Evolutionary conservation across 2,329 filamentous ascomycete species (phyloP).

Genomic region (Alternaria tenuissima): DNA sequence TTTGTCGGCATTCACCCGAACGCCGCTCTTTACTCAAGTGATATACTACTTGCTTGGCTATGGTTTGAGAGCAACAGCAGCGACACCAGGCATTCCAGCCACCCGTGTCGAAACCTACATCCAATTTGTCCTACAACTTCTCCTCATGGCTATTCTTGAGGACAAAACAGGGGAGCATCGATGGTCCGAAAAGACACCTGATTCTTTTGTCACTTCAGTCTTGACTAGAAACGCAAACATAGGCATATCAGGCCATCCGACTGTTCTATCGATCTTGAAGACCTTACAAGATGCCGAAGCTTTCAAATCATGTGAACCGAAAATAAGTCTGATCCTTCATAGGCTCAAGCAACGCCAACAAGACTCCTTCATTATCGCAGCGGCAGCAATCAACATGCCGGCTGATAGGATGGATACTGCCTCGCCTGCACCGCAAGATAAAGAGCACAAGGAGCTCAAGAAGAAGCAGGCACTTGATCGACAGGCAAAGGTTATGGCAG

Average conservation of each 20-base stretch:
- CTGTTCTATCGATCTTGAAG: constrained; percentile 63
- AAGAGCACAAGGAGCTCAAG: constrained; percentile 81
- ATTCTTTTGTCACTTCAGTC: constrained; percentile 77
- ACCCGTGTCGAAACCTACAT: constrained; percentile 91
- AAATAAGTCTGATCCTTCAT: constrained; percentile 83
- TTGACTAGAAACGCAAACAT: constrained; percentile 68
- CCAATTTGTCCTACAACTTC: constrained; percentile 87
- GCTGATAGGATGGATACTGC: constrained; percentile 82
- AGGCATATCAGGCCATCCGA: constrained; percentile 46
- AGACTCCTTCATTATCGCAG: constrained; percentile 73
- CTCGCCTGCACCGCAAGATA: constrained; percentile 77
- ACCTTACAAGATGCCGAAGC: constrained; percentile 70
- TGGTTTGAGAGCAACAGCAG: constrained; percentile 71
- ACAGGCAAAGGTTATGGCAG: constrained; percentile 94
- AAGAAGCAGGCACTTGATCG: constrained; percentile 90
- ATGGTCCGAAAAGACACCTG: constrained; percentile 55
- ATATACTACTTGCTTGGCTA: constrained; percentile 90
- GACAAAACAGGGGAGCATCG: constrained; percentile 66
- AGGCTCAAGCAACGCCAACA: constrained; percentile 86
- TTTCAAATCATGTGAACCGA: constrained; percentile 83
- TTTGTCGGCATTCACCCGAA: constrained; percentile 81
- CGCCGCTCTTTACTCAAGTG: constrained; percentile 86
- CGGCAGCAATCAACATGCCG: constrained; percentile 66
- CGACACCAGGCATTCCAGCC: constrained; percentile 76
- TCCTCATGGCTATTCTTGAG: constrained; percentile 85